Evolutionary conservation across 2,329 filamentous ascomycete genomes (phyloP).

Genomic region (Chaetomium olivaceum): DNA sequence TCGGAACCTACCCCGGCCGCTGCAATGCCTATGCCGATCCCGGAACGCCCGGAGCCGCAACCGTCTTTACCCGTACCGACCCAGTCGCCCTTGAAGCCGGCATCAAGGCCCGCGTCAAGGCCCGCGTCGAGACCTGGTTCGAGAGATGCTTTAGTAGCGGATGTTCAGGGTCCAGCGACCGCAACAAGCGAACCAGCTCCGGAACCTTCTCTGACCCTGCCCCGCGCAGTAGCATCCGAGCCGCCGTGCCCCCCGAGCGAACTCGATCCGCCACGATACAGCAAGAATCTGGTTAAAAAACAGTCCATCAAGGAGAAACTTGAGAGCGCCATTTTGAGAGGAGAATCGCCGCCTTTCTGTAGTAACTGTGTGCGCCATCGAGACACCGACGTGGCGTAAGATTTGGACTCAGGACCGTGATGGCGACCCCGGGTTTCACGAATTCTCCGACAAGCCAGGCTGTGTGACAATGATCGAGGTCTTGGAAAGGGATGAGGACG

Average conservation of each 20-base stretch:
- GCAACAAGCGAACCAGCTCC: conserved; percentile 51
- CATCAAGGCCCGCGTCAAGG: too few species aligned
- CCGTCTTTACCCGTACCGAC: conserved; percentile 14
- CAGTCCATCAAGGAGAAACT: conserved; percentile 60
- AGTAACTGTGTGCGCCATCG: conserved; percentile 91
- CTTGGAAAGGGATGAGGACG: conserved; percentile 61
- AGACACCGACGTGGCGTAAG: conserved; percentile 95
- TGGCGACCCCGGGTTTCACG: conserved; percentile 68
- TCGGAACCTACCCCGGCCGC: neutral
- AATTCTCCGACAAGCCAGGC: conserved; percentile 72
- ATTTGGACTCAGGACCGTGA: conserved; percentile 78
- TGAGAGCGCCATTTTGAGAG: conserved; percentile 68
- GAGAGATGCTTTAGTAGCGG: conserved; percentile 34
- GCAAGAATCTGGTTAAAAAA: conserved; percentile 67
- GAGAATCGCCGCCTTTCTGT: conserved; percentile 85
- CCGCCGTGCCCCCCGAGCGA: conserved; percentile 48
- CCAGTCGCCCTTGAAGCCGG: conserved; percentile 23
- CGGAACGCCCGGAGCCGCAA: conserved; percentile 25
- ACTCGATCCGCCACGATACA: conserved; percentile 49
- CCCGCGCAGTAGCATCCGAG: conserved; percentile 33
- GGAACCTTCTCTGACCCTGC: conserved; percentile 35
- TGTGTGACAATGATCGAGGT: conserved; percentile 73
- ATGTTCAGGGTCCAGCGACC: conserved; percentile 39
- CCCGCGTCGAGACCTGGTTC: conserved; percentile 27
- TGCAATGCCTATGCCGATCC: conserved; percentile 18